Conservation (phyloP, 352 stramenopile species). For the Phytopythium helicoides region DNA sequence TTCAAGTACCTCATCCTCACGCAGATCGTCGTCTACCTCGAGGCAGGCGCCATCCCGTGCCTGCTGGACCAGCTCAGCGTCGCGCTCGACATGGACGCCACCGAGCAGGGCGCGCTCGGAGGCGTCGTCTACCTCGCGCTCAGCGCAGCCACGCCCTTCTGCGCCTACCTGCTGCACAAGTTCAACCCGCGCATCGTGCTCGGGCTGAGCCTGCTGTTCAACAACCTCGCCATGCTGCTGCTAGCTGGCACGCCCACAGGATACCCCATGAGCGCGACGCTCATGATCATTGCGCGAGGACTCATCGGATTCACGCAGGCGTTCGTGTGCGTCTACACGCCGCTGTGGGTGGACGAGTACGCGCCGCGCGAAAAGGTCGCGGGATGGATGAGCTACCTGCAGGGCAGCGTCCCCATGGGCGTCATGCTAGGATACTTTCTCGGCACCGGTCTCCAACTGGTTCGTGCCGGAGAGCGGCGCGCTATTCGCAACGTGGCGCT, state of each 20-base stretch:
- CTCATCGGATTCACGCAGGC: conserved; percentile 83
- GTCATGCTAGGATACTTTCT: conserved; percentile 87
- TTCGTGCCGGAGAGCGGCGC: conserved; percentile 64
- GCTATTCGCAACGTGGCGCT: conserved; percentile 74
- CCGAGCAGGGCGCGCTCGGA: conserved; percentile 73
- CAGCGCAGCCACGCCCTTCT: conserved; percentile 73
- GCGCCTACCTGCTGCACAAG: conserved; percentile 65
- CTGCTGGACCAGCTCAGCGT: conserved; percentile 78
- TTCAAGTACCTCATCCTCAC: conserved; percentile 88
- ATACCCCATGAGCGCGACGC: conserved; percentile 58
- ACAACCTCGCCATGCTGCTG: conserved; percentile 74
- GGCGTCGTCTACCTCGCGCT: conserved; percentile 80
- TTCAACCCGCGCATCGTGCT: conserved; percentile 68
- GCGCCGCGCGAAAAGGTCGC: conserved; percentile 70
- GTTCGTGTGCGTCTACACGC: conserved; percentile 83
- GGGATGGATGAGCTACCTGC: conserved; percentile 84
- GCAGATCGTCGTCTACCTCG: conserved; percentile 81
- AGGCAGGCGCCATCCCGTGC: conserved; percentile 79
- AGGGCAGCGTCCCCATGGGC: conserved; percentile 79
- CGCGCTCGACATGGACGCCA: conserved; percentile 61
- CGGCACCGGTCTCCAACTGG: conserved; percentile 80
- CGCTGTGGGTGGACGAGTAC: conserved; percentile 85
- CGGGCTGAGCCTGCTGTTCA: conserved; percentile 65
- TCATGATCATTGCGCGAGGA: conserved; percentile 67
- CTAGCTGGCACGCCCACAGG: conserved; percentile 71